phyloP scores from a whole-genome alignment of 805 yeast genomes.

The Candida adriatica region DNA sequence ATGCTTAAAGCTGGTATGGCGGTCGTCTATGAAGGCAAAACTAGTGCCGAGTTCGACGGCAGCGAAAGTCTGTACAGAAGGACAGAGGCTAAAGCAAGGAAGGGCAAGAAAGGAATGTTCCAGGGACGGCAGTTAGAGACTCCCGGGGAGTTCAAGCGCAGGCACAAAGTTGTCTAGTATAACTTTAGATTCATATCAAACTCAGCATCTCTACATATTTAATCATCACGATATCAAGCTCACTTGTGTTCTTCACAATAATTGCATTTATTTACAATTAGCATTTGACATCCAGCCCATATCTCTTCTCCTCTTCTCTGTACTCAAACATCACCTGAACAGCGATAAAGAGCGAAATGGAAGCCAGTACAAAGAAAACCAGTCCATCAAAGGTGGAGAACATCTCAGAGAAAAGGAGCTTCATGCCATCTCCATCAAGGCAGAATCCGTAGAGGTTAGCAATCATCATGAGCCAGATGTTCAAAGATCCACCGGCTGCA shows the following conservation, averaged over 20 bases:
- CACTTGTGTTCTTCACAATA: too few species aligned
- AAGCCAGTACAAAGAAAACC: slow-evolving; percentile 51
- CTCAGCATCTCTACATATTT: too few species aligned
- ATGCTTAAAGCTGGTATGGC: slow-evolving; percentile 83
- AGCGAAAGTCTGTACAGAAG: slow-evolving; percentile 50
- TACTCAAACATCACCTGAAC: slow-evolving; percentile 92
- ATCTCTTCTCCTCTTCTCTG: slow-evolving; percentile 78
- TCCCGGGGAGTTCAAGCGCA: slow-evolving; percentile 73
- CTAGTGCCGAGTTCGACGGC: slow-evolving; percentile 82
- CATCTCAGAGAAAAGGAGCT: slow-evolving; percentile 58
- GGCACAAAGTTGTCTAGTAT: slow-evolving; percentile 19
- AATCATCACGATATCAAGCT: not conserved
- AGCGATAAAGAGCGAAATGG: slow-evolving; percentile 68
- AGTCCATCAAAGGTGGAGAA: slow-evolving; percentile 67
- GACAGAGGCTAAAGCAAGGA: slow-evolving; percentile 57
- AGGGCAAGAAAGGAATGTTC: slow-evolving; percentile 64
- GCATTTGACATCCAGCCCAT: slow-evolving; percentile 78
- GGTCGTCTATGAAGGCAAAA: slow-evolving; percentile 77
- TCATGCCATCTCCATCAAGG: slow-evolving; percentile 81
- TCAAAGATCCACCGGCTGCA: slow-evolving; percentile 80
- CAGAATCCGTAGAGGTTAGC: slow-evolving; percentile 95
- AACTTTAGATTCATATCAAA: slow-evolving; percentile 1
- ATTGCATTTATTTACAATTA: slow-evolving; percentile 12
- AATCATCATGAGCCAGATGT: slow-evolving; percentile 97
- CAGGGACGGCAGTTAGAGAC: slow-evolving; percentile 44